Percentiles rank a stretch among this genome's conserved stretches.
phyloP scores from a whole-genome alignment of 257 asterid genomes.

The Jacaranda mimosifolia region DNA sequence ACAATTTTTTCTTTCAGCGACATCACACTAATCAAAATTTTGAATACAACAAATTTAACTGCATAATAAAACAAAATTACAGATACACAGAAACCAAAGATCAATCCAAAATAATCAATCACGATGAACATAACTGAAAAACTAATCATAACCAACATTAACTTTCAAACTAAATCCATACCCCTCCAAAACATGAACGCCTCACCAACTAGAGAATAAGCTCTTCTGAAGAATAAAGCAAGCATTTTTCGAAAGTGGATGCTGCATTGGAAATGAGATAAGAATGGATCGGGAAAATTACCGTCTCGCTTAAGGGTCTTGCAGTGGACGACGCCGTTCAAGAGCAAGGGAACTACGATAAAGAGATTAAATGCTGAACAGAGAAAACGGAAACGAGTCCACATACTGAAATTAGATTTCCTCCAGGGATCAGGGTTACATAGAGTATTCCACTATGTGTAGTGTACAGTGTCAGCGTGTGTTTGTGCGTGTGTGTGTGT shows the following conservation, averaged over 20 bases:
- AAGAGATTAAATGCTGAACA: conserved; percentile 12
- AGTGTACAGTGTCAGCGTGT: background rate
- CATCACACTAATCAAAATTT: conserved; percentile 9
- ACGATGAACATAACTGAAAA: background rate
- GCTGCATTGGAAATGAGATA: background rate
- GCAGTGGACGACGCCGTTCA: conserved; percentile 47
- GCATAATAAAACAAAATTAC: background rate
- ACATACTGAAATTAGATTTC: conserved; percentile 29
- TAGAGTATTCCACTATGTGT: background rate
- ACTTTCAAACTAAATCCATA: background rate
- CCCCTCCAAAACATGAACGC: background rate
- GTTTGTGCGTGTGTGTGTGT: background rate
- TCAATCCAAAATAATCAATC: background rate
- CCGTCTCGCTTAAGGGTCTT: conserved; percentile 74
- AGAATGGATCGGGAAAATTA: conserved; percentile 16
- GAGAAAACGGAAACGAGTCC: background rate
- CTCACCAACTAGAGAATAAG: background rate
- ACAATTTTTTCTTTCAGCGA: background rate
- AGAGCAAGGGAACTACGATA: conserved; percentile 30
- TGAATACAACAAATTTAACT: background rate
- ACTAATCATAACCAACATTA: conserved; percentile 8
- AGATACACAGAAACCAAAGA: background rate
- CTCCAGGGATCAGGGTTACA: background rate
- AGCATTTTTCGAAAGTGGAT: background rate
- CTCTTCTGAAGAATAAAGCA: background rate